Conservation (phyloP, 148 eudicot species). For the Camellia sinensis region DNA sequence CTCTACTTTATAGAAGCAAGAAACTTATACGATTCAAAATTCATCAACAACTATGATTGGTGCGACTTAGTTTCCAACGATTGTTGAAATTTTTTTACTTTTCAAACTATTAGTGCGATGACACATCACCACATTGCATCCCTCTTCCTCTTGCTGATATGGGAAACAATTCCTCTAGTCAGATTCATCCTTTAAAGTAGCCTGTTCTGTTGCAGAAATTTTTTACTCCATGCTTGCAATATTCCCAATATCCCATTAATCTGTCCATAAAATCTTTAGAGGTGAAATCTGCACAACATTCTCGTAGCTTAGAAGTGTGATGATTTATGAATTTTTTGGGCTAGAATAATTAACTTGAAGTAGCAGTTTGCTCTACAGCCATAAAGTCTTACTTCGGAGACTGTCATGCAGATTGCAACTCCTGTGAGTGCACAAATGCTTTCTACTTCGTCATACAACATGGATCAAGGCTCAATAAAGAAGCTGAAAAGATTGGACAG, state of each 20-base stretch:
- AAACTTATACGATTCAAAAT: not conserved
- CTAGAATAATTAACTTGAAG: too few species aligned
- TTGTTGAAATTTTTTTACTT: not conserved
- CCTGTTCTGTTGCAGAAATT: not conserved
- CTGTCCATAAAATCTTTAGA: not conserved
- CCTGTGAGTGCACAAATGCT: conserved; percentile 41
- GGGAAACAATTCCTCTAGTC: not conserved
- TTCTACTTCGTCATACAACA: conserved; percentile 33
- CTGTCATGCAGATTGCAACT: conserved; percentile 43
- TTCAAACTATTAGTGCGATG: not conserved
- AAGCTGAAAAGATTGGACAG: conserved; percentile 38
- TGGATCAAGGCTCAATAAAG: conserved; percentile 37
- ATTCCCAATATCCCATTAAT: too few species aligned
- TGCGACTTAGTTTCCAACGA: not conserved
- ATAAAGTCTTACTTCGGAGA: not conserved
- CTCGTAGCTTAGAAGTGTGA: too few species aligned
- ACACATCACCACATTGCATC: not conserved
- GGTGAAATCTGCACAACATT: not conserved
- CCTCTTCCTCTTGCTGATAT: not conserved
- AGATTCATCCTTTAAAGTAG: not conserved
- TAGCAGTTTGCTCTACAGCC: too few species aligned
- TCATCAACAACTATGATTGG: not conserved
- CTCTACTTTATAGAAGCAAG: not conserved
- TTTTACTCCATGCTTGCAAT: too few species aligned
- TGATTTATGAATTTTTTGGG: too few species aligned